Percentiles rank a stretch among this genome's conserved stretches.
Evolutionary conservation across 345 rosid species (phyloP).

Genomic region (Syzygium jambos): DNA sequence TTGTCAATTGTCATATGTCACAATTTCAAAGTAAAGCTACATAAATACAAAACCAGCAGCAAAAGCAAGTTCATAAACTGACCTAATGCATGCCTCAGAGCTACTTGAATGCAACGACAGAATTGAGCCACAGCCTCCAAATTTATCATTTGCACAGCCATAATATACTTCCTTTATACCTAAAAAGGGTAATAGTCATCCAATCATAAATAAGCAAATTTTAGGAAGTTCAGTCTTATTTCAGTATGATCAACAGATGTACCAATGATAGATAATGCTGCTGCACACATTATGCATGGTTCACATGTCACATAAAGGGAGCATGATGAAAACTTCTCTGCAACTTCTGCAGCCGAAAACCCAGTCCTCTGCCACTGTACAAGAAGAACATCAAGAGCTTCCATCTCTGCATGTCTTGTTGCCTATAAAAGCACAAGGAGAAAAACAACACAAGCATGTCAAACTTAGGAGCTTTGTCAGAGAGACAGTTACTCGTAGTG

Average conservation of each 20-base stretch:
- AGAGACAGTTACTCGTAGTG: background rate
- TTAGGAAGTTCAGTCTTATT: background rate
- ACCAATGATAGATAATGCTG: background rate
- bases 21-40: background rate
- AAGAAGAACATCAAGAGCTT: background rate
- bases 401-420: background rate
- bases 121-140: background rate
- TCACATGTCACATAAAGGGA: background rate
- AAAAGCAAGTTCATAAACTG: background rate
- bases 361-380: background rate
- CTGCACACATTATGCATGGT: background rate
- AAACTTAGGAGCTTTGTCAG: background rate
- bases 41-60: background rate
- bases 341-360: background rate
- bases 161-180: background rate
- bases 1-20: background rate
- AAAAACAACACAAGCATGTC: background rate
- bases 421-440: background rate
- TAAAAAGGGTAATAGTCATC: background rate
- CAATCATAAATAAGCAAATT: background rate
- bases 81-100: background rate
- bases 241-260: background rate
- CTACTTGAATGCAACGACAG: background rate
- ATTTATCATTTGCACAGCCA: background rate
- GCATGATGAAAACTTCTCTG: background rate